Evolutionary conservation across 148 eudicot genomes (phyloP).

Genomic region (Camellia sinensis): DNA sequence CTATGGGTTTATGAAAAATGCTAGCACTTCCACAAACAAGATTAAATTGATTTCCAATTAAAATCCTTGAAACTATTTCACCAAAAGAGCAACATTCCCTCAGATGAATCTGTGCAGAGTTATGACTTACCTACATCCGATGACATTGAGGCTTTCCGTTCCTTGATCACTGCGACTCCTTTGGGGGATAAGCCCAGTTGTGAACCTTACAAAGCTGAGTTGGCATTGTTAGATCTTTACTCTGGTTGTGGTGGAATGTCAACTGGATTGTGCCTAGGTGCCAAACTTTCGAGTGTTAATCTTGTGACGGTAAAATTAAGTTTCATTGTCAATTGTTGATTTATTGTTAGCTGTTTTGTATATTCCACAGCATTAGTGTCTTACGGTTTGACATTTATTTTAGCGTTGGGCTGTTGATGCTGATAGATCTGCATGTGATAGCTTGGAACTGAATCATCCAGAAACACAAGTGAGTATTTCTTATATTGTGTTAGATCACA

Average conservation of each 20-base stretch:
- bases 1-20: not conserved
- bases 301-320: constrained; percentile 59
- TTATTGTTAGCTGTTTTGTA: constrained; percentile 12
- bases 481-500: not conserved
- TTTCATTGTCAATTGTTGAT: not conserved
- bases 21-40: not conserved
- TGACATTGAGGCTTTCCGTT: constrained; percentile 17
- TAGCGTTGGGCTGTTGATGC: constrained; percentile 94
- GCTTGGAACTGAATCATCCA: constrained; percentile 89
- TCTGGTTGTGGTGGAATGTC: constrained; percentile 99
- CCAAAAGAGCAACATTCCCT: not conserved
- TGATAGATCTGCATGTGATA: constrained; percentile 71
- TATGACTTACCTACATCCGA: constrained; percentile 23
- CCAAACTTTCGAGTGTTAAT: constrained; percentile 66
- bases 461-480: constrained; percentile 59
- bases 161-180: constrained; percentile 36
- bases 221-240: constrained; percentile 73
- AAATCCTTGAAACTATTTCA: not conserved
- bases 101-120: constrained; percentile 32
- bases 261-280: constrained; percentile 88
- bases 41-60: not conserved
- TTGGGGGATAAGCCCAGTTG: constrained; percentile 34
- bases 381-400: constrained; percentile 1
- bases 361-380: constrained; percentile 3
- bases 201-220: constrained; percentile 42